phyloP scores from a whole-genome alignment of 345 rosid species.

The Ceriops decandra region DNA sequence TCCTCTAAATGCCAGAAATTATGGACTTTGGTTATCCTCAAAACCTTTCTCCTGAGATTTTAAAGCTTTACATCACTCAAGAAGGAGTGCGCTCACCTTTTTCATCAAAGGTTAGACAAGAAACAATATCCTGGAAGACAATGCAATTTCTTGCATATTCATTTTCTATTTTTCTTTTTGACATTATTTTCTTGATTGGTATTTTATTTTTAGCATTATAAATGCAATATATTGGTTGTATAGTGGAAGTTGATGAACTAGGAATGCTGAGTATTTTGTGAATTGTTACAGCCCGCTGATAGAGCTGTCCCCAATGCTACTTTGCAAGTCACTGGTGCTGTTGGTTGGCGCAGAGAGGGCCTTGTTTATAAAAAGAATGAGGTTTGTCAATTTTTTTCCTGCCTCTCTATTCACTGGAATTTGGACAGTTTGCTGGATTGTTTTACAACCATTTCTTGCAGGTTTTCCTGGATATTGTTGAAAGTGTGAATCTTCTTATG shows the following conservation, averaged over 20 bases:
- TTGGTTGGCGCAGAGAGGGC: conserved; percentile 99
- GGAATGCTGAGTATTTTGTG: background rate
- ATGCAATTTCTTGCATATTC: conserved; percentile 1
- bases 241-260: background rate
- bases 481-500: conserved; percentile 97
- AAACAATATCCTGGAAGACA: conserved; percentile 4
- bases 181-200: conserved; percentile 5
- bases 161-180: background rate
- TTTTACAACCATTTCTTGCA: conserved; percentile 28
- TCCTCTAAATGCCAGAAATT: conserved; percentile 56
- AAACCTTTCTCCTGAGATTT: conserved; percentile 94
- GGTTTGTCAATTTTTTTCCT: conserved; percentile 32
- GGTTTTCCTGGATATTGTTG: conserved; percentile 98
- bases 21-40: conserved; percentile 99
- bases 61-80: conserved; percentile 95
- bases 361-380: conserved; percentile 94
- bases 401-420: conserved; percentile 7
- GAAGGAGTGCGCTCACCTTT: conserved; percentile 98
- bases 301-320: conserved; percentile 98
- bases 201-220: conserved; percentile 1
- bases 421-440: conserved; percentile 12
- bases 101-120: conserved; percentile 77
- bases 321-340: conserved; percentile 98
- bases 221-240: background rate
- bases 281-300: conserved; percentile 53